Base-by-base conservation (phyloP, 192 early-diverging fungal species). In the Coemansia javaensis region DNA sequence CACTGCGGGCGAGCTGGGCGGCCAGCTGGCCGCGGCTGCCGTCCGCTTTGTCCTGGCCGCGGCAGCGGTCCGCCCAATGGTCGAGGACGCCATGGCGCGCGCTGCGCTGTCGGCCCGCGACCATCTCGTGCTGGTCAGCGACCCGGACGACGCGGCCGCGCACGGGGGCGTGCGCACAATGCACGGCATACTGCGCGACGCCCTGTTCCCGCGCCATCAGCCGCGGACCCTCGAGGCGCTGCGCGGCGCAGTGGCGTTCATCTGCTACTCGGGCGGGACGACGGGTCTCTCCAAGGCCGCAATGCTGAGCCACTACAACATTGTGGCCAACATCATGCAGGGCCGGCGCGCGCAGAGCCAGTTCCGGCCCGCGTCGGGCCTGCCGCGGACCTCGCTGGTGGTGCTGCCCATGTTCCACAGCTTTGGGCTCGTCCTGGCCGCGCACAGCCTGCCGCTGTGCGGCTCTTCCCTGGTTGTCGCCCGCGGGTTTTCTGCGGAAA, bases 391-490 rank as follows among this genome's bases (percentile, higher is more conserved):
- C 9, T 44, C 51, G 2, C 28, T 30, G 28, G 5, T 4, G 5
- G 7, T 71, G 27, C 60, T 71, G 36, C 92, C 92, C 1, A 84
- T 90, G 47, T 87, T 75, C 56, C 85, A 87, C 48, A 79, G 75
- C 33, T 71, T 47, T 35, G 67, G 67, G 10, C 60, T 71, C 59
- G 2, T 63, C 55, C 21, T 27, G 63, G 9, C 34, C 57, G 13
- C 28, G 28, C 8, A 10, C 9, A 9, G 28, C 5, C 50, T 47
- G 47, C 56, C 65, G 15, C 32, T 54, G 48, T 44, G 23, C 10
- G 59, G 51, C 16, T 23, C 39, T 0, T 31, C 59, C 16, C 56
- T 53, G 0, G 82, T 93, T 13, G 78, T 93, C 4, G 79, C 89
- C 59, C 63, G 79, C 17, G 83, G 81, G 54, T 96, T 90, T 50